Evolutionary conservation across 345 rosid genomes (phyloP).

Genomic region (Stellera chamaejasme): DNA sequence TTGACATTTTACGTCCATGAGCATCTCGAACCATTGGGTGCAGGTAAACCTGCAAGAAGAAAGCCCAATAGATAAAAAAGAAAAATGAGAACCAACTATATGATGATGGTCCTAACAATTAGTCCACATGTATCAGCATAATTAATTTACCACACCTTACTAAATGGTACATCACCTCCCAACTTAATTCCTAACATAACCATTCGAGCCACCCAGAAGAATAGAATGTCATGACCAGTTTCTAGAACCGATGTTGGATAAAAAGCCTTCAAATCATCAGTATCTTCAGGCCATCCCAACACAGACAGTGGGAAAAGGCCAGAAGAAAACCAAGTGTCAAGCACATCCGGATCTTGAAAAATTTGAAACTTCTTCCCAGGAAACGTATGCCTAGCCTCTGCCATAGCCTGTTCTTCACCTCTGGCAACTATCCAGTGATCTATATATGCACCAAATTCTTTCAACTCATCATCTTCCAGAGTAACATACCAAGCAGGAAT

Average conservation of each 20-base stretch:
- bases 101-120: no score
- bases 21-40: constrained; percentile 96
- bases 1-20: constrained; percentile 88
- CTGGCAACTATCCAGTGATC: constrained; percentile 83
- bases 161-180: constrained; percentile 81
- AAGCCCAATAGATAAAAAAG: constrained; percentile 2
- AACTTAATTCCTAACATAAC: constrained; percentile 76
- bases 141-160: constrained; percentile 37
- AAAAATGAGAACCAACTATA: no score
- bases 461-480: constrained; percentile 55
- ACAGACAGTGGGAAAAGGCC: constrained; percentile 73
- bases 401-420: constrained; percentile 50
- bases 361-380: constrained; percentile 58
- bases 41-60: constrained; percentile 51
- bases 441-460: constrained; percentile 59
- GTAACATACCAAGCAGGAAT: constrained; percentile 87
- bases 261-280: constrained; percentile 66
- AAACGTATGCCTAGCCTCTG: constrained; percentile 43
- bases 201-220: constrained; percentile 96
- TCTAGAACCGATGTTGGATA: constrained; percentile 86
- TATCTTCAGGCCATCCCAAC: constrained; percentile 88
- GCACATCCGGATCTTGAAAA: constrained; percentile 76
- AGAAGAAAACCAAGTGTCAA: constrained; percentile 94
- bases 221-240: constrained; percentile 88
- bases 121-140: background rate